Base-by-base conservation (phyloP, 495 filamentous ascomycete genomes). In the Trichoderma orchidacearum region DNA sequence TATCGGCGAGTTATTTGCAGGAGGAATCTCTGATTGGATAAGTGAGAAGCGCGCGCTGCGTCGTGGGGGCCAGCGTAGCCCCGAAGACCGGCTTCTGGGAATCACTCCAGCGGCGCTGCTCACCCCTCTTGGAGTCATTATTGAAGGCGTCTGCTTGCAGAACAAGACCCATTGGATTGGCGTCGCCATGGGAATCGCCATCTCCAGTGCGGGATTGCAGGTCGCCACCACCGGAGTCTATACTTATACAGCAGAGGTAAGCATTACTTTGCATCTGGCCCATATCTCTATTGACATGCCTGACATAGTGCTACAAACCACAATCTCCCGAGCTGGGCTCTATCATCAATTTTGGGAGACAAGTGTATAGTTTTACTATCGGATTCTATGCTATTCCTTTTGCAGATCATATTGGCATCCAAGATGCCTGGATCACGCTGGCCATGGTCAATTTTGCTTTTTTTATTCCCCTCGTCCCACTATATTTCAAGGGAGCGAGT, bases 341-440 rank as follows among this genome's bases (percentile, higher is more conserved):
- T 1, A 54, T 75, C 9, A 64, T 75, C n/a, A 73, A 75, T 51
- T 64, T 73, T 61, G 36, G 63, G 59, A 35, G 72, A 34, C 61
- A 69, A 58, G 61, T 68, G 55, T 66, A 68, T 61, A 36, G 60
- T 7, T 69, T 72, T 36, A 62, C 61, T 8, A 56, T 70, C 21
- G 68, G 64, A 9, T 73, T 72, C 54, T 70, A 68, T 52, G 57
- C 60, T 1, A 60, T 62, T 52, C 61, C 64, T 12, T 61, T 63
- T 38, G 60, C 64, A 5, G 55, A 18, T 4, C 8, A 15, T 11
- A 56, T 62, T 1, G 61, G 62, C 3, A 61, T 63, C 32, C 53
- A 58, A 30, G 52, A 59, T 32, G 63, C 62, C 3, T 67, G 64
- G 64, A 55, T 58, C 62, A 51, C 25, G 5, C 13, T 57, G 30